Conservation (phyloP, 805 yeast species). For the Zygosaccharomyces rouxii region DNA sequence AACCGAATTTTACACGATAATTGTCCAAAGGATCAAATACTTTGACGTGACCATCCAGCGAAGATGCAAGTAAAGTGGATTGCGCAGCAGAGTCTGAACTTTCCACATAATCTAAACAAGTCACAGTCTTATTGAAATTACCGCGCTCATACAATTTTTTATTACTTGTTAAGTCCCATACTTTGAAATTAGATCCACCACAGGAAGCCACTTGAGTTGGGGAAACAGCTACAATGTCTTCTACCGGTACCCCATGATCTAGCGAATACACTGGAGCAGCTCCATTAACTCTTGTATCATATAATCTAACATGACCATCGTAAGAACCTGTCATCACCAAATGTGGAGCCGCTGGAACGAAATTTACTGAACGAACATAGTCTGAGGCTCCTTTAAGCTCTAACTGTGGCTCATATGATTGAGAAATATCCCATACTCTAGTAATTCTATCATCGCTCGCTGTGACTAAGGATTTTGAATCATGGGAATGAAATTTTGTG, state of each 20-base stretch:
- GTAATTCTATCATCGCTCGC: conserved; percentile 90
- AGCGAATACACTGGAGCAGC: conserved; percentile 56
- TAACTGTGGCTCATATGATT: conserved; percentile 64
- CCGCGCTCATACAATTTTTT: conserved; percentile 63
- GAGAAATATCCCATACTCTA: conserved; percentile 83
- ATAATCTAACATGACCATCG: conserved; percentile 80
- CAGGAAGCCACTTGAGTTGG: conserved; percentile 71
- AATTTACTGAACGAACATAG: conserved; percentile 77
- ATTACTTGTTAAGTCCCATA: conserved; percentile 86
- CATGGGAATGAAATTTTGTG: conserved; percentile 79
- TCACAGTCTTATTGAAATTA: conserved; percentile 91
- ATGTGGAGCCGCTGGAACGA: conserved; percentile 71
- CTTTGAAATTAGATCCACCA: conserved; percentile 76
- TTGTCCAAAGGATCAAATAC: conserved; percentile 75
- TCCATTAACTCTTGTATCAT: conserved; percentile 63
- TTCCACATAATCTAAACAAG: conserved; percentile 50
- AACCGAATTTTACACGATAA: conserved; percentile 91
- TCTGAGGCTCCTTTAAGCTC: conserved; percentile 76
- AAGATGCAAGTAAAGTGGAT: conserved; percentile 75
- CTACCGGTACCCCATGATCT: conserved; percentile 78
- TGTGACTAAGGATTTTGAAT: conserved; percentile 59
- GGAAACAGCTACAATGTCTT: conserved; percentile 71
- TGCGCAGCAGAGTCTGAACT: conserved; percentile 32
- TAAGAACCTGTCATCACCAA: conserved; percentile 90
- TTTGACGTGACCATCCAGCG: conserved; percentile 95